Evolutionary conservation across 179 eudicot genomes (phyloP).

Genomic region (Gypsophila paniculata): DNA sequence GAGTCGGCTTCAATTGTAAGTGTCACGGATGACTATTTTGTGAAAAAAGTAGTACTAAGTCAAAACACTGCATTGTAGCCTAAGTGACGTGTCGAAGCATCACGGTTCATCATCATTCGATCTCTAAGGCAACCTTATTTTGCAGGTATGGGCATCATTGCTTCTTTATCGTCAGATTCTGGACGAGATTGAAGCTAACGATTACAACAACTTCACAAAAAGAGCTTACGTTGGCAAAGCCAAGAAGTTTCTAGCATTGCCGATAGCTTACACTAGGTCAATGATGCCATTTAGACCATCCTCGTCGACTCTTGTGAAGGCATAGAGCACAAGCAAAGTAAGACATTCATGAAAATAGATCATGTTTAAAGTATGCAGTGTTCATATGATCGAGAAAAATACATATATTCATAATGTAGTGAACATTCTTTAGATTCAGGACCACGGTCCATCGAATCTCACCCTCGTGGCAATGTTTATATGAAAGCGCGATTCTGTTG

Average conservation of each 20-base stretch:
- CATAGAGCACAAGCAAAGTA: conserved; percentile 23
- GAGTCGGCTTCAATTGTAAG: no score
- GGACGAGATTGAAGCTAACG: conserved; percentile 84
- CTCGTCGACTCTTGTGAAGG: conserved; percentile 39
- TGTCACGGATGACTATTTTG: no score
- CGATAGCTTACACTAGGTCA: conserved; percentile 72
- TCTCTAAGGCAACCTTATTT: background rate
- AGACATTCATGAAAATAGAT: background rate
- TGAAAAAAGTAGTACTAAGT: background rate
- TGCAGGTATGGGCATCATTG: conserved; percentile 85
- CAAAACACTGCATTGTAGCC: no score
- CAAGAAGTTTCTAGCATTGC: conserved; percentile 66
- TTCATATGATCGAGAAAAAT: conserved; percentile 29
- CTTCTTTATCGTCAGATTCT: conserved; percentile 66
- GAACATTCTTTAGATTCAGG: conserved; percentile 26
- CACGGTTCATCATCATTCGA: no score
- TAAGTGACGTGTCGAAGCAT: background rate
- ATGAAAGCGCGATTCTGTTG: conserved; percentile 15
- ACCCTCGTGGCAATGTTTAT: background rate
- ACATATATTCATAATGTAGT: conserved; percentile 25
- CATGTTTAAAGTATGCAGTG: conserved; percentile 26
- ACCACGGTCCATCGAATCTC: conserved; percentile 11
- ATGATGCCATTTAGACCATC: conserved; percentile 46
- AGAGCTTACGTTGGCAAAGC: conserved; percentile 80
- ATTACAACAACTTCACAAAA: conserved; percentile 77